These are phyloP conservation scores for Fomitopsis pulvina DNA, from an alignment of 768 basidiomycete genomes.

Conservation along the genomic window DNA sequence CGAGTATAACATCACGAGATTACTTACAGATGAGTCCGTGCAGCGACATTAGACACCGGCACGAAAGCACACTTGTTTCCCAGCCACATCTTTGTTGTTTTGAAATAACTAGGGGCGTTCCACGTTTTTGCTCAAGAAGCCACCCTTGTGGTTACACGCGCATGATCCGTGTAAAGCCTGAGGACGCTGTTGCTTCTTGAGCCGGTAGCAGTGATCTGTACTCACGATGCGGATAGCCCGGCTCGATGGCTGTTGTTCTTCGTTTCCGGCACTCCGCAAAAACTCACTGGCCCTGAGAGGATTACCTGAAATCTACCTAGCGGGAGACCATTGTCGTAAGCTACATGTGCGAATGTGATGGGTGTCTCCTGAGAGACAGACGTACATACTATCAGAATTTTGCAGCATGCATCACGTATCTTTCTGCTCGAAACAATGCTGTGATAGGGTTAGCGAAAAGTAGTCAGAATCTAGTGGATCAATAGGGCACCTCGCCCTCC, in stretches of 20 bases:
- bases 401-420: too few species aligned
- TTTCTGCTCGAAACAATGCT: too few species aligned
- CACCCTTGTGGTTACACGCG: not conserved
- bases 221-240: constrained; percentile 1
- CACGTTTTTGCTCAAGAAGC: not conserved
- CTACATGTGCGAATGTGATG: too few species aligned
- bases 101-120: not conserved
- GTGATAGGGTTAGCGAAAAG: too few species aligned
- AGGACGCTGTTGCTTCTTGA: not conserved
- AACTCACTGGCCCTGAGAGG: too few species aligned
- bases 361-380: too few species aligned
- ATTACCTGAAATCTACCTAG: too few species aligned
- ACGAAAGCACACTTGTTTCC: not conserved
- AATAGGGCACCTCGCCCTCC: too few species aligned
- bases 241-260: not conserved
- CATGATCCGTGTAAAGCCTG: not conserved
- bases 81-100: not conserved
- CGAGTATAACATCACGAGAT: not conserved
- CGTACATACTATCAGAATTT: too few species aligned
- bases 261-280: not conserved
- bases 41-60: not conserved
- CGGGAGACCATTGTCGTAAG: too few species aligned
- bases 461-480: too few species aligned
- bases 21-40: not conserved
- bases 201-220: not conserved